A percentile compares a stretch with the other conserved stretches of the same genome.
These are phyloP conservation scores for Fistulifera solaris DNA, from an alignment of 108 stramenopile species.

Conservation along the genomic window DNA sequence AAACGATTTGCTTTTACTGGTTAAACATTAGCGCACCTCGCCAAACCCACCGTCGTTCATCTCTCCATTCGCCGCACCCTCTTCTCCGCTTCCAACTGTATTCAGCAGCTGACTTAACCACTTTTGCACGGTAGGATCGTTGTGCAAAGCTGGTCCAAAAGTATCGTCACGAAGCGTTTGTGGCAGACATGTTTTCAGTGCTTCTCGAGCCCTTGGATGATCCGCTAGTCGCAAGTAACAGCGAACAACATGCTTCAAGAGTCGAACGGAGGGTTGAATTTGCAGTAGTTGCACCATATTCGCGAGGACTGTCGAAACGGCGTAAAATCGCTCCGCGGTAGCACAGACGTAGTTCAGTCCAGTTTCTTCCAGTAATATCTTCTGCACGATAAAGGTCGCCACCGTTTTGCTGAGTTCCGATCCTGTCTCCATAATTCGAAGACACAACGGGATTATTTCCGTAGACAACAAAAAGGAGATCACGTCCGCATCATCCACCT, in stretches of 20 bases:
- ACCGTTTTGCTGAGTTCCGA: constrained; percentile 95
- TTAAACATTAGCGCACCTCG: no score
- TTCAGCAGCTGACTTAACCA: constrained; percentile 80
- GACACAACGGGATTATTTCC: constrained; percentile 67
- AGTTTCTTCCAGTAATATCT: constrained; percentile 95
- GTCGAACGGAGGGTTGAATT: constrained; percentile 77
- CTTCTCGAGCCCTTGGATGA: constrained; percentile 90
- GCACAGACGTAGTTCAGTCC: constrained; percentile 98
- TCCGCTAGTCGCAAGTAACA: constrained; percentile 96
- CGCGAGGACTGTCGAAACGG: constrained; percentile 86
- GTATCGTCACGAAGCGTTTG: constrained; percentile 81
- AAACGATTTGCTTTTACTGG: no score
- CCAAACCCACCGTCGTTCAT: neutral
- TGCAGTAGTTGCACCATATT: constrained; percentile 91
- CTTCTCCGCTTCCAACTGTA: constrained; percentile 33
- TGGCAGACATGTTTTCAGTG: constrained; percentile 90
- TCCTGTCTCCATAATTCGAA: constrained; percentile 82
- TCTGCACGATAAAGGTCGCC: constrained; percentile 99
- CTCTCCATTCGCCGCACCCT: neutral
- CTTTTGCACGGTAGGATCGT: constrained; percentile 86
- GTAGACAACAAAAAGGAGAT: constrained; percentile 95
- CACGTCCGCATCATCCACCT: constrained; percentile 96
- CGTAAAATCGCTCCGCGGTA: constrained; percentile 98
- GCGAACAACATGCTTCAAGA: constrained; percentile 97
- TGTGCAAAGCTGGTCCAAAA: constrained; percentile 66